phyloP scores from a whole-genome alignment of 2,329 filamentous ascomycete species.

The Ciborinia camelliae region DNA sequence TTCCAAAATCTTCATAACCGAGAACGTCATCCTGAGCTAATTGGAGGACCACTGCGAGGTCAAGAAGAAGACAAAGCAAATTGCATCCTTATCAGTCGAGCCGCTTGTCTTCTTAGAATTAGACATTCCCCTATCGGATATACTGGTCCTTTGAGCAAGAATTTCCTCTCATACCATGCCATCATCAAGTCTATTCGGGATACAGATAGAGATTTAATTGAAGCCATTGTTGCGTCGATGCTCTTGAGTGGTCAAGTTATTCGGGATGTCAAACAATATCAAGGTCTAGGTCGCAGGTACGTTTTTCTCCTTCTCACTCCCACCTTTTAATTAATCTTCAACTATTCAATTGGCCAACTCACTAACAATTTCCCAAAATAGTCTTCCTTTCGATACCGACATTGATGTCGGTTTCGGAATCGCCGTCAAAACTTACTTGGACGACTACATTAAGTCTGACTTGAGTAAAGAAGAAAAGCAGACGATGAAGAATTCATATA shows the following conservation, averaged over 20 bases:
- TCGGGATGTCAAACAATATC: slow-evolving; percentile 57
- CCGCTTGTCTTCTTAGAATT: slow-evolving; percentile 78
- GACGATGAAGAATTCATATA: slow-evolving; percentile 49
- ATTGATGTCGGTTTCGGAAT: slow-evolving; percentile 75
- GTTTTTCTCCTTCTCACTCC: slow-evolving; percentile 32
- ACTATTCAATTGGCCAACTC: neutral
- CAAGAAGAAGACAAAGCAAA: slow-evolving; percentile 71
- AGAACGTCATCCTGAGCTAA: slow-evolving; percentile 53
- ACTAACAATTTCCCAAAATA: slow-evolving; percentile 30
- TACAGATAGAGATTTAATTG: slow-evolving; percentile 76
- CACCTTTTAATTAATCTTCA: slow-evolving; percentile 11
- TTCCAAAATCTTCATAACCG: slow-evolving; percentile 74
- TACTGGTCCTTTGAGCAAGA: slow-evolving; percentile 88
- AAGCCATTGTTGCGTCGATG: slow-evolving; percentile 76
- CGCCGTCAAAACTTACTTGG: slow-evolving; percentile 74
- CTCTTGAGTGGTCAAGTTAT: slow-evolving; percentile 77
- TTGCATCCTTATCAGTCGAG: slow-evolving; percentile 79
- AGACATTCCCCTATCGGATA: slow-evolving; percentile 85
- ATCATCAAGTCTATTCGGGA: slow-evolving; percentile 76
- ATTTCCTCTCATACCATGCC: slow-evolving; percentile 81
- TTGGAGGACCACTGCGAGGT: slow-evolving; percentile 54
- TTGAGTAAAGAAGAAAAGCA: slow-evolving; percentile 50
- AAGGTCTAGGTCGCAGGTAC: slow-evolving; percentile 70
- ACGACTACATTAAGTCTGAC: slow-evolving; percentile 60
- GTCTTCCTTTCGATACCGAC: slow-evolving; percentile 65